phyloP scores from a whole-genome alignment of 2,329 filamentous ascomycete species.

The Hypomyces perniciosus region DNA sequence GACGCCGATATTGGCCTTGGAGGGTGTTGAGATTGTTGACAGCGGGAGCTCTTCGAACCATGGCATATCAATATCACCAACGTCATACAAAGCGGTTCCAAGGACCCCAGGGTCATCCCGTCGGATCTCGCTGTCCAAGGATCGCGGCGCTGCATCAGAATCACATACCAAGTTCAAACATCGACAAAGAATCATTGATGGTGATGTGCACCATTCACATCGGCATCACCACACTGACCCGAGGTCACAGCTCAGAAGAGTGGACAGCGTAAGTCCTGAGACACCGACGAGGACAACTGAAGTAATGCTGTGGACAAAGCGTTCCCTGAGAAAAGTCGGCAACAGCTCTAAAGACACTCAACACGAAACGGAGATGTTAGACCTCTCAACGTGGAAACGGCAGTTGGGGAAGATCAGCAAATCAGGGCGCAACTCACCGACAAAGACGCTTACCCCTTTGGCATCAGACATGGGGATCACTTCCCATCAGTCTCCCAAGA shows the following conservation, averaged over 20 bases:
- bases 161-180: not conserved
- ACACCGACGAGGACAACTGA: not conserved
- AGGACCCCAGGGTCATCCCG: not conserved
- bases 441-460: not conserved
- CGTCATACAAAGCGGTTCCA: not conserved
- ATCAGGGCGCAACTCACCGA: not conserved
- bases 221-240: not conserved
- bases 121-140: not conserved
- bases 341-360: not conserved
- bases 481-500: not conserved
- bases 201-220: not conserved
- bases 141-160: not conserved
- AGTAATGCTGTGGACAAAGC: not conserved
- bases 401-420: conserved; percentile 1
- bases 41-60: not conserved
- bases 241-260: not conserved
- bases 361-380: not conserved
- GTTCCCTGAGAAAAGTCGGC: not conserved
- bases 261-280: not conserved
- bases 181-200: not conserved
- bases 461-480: not conserved
- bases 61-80: not conserved
- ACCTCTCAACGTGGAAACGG: conserved; percentile 8
- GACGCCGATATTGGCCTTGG: not conserved
- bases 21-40: not conserved